These are phyloP conservation scores for Thyridium curvatum DNA, from an alignment of 2,329 filamentous ascomycete genomes.

Conservation along the genomic window DNA sequence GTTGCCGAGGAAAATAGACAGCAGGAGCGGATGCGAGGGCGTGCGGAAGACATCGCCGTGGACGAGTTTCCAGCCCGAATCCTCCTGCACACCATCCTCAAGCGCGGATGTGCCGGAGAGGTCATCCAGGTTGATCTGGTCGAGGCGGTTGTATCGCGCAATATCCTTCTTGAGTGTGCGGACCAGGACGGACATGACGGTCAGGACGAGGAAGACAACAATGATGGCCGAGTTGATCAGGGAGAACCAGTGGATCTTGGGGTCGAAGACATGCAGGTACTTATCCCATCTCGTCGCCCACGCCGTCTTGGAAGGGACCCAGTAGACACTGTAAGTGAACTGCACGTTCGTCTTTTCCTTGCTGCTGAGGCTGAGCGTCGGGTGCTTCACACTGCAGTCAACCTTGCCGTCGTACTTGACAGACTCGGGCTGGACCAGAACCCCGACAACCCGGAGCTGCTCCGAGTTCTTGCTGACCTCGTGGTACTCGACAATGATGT, in stretches of 20 bases:
- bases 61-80: slow-evolving; percentile 97
- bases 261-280: slow-evolving; percentile 94
- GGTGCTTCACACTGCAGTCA: slow-evolving; percentile 56
- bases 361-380: slow-evolving; percentile 56
- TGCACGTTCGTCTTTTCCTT: slow-evolving; percentile 57
- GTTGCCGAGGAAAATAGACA: slow-evolving; percentile 86
- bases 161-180: slow-evolving; percentile 92
- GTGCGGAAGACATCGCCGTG: slow-evolving; percentile 96
- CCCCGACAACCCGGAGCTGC: slow-evolving; percentile 84
- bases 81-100: slow-evolving; percentile 92
- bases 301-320: slow-evolving; percentile 74
- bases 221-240: slow-evolving; percentile 94
- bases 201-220: slow-evolving; percentile 83
- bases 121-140: slow-evolving; percentile 86
- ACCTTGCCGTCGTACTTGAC: slow-evolving; percentile 49
- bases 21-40: slow-evolving; percentile 72
- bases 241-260: slow-evolving; percentile 99
- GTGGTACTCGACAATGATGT: slow-evolving; percentile 91
- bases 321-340: slow-evolving; percentile 91
- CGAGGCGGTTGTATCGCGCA: slow-evolving; percentile 89
- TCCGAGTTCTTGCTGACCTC: slow-evolving; percentile 59
- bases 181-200: slow-evolving; percentile 87
- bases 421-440: slow-evolving; percentile 79
- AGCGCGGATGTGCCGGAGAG: slow-evolving; percentile 70
- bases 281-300: slow-evolving; percentile 99